Base-by-base conservation (phyloP, 2,329 filamentous ascomycete species). In the Macrophomina tecta region DNA sequence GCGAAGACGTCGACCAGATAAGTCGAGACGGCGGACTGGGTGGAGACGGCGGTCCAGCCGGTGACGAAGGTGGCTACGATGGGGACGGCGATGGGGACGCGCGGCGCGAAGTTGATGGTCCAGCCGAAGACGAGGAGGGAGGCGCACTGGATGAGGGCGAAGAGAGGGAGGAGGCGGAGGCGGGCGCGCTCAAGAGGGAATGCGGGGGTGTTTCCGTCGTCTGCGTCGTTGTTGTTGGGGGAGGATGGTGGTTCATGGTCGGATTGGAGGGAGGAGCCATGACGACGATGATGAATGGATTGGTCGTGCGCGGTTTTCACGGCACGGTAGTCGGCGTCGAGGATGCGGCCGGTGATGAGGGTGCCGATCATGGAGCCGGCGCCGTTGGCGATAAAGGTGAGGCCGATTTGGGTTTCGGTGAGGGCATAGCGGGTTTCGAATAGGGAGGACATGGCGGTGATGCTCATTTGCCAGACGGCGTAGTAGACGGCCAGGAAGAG, bases 341-440 rank as follows among this genome's bases (percentile, higher is more conserved):
- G 78, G 45, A 87, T 76, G 58, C 81, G 85, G 23, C 86, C 85
- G 0, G 82, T 85, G 11, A 83, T 70, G 0, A 86, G 73, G 0
- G 84, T 86, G 1, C 85, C 85, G 2, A 85, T 71, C 69, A 87
- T 85, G n/a, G 82, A 85, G 0, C 85, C 85, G 0, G 80, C 80
- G 0, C 86, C 86, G 30, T 86, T 86, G 23, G 84, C 83, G 1
- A 88, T 81, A 67, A 86, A 87, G 0, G 82, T 82, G 3, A 86
- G 73, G 0, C 83, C 84, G 11, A 83, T 81, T 42, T 85, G 76
- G 5, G 78, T 80, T 65, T 83, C 81, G 5, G 64, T 72, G 1
- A 85, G 74, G 5, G 75, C 75, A 67, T 86, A 86, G 5, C 69
- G 71, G 0, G 70, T 67, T 40, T 81, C 70, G 69, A 86, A 85